Conservation (phyloP, 331 rosid species). For the Acacia pycnantha region DNA sequence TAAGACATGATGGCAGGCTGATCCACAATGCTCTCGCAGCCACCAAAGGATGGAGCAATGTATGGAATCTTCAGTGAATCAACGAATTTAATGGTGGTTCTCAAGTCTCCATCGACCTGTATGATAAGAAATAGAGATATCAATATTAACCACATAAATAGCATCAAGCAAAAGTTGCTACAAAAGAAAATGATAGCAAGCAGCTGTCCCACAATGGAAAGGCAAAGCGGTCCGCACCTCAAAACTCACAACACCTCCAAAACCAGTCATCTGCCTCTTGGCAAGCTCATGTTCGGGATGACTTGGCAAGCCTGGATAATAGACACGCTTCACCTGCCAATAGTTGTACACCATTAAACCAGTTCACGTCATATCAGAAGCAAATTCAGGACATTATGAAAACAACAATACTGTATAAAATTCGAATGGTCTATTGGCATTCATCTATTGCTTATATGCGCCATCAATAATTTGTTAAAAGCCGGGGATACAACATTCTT, state of each 20-base stretch:
- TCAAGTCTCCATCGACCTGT: constrained; percentile 81
- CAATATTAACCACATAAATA: not conserved
- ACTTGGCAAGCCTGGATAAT: constrained; percentile 81
- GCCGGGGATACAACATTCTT: not conserved
- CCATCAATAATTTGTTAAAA: not conserved
- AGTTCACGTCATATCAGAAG: constrained; percentile 18
- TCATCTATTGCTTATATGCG: not conserved
- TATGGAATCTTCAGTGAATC: constrained; percentile 85
- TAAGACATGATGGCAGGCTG: constrained; percentile 97
- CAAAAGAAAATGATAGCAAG: not conserved
- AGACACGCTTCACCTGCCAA: constrained; percentile 69
- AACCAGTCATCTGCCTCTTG: constrained; percentile 86
- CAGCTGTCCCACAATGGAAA: constrained; percentile 21
- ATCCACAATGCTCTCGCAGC: constrained; percentile 91
- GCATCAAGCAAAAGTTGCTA: not conserved
- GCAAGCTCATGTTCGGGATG: constrained; percentile 92
- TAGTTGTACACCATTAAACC: constrained; percentile 22
- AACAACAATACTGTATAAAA: not conserved
- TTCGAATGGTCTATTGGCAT: not conserved
- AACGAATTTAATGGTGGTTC: constrained; percentile 53
- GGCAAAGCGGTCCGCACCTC: constrained; percentile 50
- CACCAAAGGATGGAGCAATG: constrained; percentile 95
- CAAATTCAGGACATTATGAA: not conserved
- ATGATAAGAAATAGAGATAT: constrained; percentile 12
- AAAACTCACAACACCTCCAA: constrained; percentile 94